Evolutionary conservation across 2,329 filamentous ascomycete species (phyloP).

Genomic region (Botrytis squamosa): DNA sequence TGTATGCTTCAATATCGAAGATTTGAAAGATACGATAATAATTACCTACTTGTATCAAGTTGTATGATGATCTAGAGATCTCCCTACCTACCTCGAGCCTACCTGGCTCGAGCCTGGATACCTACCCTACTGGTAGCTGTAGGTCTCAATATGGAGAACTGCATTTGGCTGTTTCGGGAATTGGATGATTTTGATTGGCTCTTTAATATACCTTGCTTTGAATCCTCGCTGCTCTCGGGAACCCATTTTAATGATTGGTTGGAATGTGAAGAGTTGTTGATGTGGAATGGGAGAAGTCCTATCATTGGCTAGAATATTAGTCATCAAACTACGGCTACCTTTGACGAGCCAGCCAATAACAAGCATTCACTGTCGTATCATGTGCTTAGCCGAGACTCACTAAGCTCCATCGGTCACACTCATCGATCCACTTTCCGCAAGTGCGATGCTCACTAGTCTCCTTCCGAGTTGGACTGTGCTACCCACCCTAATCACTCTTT

Average conservation of each 20-base stretch:
- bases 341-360: too few relatives aligned
- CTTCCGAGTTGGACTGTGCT: not conserved
- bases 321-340: not conserved
- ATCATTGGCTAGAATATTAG: not conserved
- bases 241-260: not conserved
- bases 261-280: not conserved
- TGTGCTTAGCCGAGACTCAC: fast-evolving
- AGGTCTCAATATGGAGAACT: not conserved
- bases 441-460: not conserved
- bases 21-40: not conserved
- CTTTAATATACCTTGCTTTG: not conserved
- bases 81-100: not conserved
- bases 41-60: too few relatives aligned
- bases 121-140: not conserved
- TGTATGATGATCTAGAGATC: not conserved
- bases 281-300: not conserved
- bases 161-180: not conserved
- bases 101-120: not conserved
- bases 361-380: fast-evolving
- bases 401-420: not conserved
- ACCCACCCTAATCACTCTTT: not conserved
- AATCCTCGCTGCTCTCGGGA: not conserved
- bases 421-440: not conserved
- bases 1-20: not conserved
- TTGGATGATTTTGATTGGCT: not conserved